Percentiles rank a stretch among this genome's conserved stretches.
These are phyloP conservation scores for Apophysomyces ossiformis DNA, from an alignment of 371 early-diverging fungal genomes.

Conservation along the genomic window DNA sequence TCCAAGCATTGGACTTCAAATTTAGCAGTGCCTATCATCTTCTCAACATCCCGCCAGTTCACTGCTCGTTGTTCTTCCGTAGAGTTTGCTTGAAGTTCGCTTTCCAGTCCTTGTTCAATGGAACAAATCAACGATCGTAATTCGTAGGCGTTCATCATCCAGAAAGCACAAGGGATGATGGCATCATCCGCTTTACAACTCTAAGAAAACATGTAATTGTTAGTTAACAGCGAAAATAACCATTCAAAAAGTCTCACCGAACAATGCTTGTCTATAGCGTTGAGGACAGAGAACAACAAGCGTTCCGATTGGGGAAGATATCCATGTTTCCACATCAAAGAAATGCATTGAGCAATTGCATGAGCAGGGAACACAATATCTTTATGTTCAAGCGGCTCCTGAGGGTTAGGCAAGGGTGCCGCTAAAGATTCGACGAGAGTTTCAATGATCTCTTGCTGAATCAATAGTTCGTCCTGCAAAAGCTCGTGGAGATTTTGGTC, in stretches of 20 bases:
- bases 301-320: slow-evolving; percentile 72
- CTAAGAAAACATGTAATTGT: neutral
- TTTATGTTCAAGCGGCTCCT: slow-evolving; percentile 69
- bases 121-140: slow-evolving; percentile 60
- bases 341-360: slow-evolving; percentile 75
- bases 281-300: slow-evolving; percentile 75
- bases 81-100: slow-evolving; percentile 7
- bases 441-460: slow-evolving; percentile 84
- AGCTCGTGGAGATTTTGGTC: slow-evolving; percentile 44
- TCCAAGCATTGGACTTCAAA: slow-evolving; percentile 55
- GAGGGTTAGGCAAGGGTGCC: slow-evolving; percentile 77
- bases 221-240: neutral
- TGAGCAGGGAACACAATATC: slow-evolving; percentile 91
- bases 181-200: slow-evolving; percentile 46
- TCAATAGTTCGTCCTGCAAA: slow-evolving; percentile 66
- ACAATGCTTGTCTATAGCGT: slow-evolving; percentile 70
- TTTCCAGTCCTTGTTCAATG: slow-evolving; percentile 27
- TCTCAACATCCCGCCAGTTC: slow-evolving; percentile 32
- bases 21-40: slow-evolving; percentile 50
- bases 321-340: slow-evolving; percentile 78
- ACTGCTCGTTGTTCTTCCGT: slow-evolving; percentile 13
- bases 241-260: slow-evolving; percentile 35
- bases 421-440: slow-evolving; percentile 78
- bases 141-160: slow-evolving; percentile 92
- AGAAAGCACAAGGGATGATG: slow-evolving; percentile 65